phyloP scores from a whole-genome alignment of 2,329 filamentous ascomycete species.

The Eutypella sp. region DNA sequence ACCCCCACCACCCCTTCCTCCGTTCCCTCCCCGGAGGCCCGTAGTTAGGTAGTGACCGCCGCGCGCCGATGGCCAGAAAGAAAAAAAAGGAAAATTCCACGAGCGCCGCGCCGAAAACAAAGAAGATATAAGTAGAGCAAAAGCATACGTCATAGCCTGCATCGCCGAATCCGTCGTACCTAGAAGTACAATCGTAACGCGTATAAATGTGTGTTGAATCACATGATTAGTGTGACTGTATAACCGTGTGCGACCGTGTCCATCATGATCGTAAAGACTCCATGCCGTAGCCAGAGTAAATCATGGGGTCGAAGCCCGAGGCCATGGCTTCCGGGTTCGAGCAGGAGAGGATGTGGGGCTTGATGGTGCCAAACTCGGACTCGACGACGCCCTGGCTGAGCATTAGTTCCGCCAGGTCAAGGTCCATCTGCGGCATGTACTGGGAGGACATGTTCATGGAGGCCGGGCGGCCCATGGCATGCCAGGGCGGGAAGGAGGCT shows the following conservation, averaged over 20 bases:
- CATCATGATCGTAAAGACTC: conserved; percentile 25
- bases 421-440: conserved; percentile 36
- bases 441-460: conserved; percentile 36
- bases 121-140: no score
- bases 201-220: no score
- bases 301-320: conserved; percentile 51
- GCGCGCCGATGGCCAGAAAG: no score
- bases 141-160: no score
- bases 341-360: conserved; percentile 50
- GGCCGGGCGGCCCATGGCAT: conserved; percentile 26
- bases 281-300: conserved; percentile 48
- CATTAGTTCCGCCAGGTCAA: conserved; percentile 40
- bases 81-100: no score
- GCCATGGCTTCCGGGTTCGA: conserved; percentile 51
- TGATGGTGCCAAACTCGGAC: conserved; percentile 49
- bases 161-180: no score
- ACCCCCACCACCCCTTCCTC: no score
- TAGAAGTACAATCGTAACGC: no score
- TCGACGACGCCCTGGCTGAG: conserved; percentile 47
- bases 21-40: no score
- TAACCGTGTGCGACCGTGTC: background rate
- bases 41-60: background rate
- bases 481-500: conserved; percentile 29
- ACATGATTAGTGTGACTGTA: no score
- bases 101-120: no score